Evolutionary conservation across 1,284 basidiomycete species (phyloP), one percentile per base, ranked within the genome.

Genomic region (Porogramme epimiltina): DNA sequence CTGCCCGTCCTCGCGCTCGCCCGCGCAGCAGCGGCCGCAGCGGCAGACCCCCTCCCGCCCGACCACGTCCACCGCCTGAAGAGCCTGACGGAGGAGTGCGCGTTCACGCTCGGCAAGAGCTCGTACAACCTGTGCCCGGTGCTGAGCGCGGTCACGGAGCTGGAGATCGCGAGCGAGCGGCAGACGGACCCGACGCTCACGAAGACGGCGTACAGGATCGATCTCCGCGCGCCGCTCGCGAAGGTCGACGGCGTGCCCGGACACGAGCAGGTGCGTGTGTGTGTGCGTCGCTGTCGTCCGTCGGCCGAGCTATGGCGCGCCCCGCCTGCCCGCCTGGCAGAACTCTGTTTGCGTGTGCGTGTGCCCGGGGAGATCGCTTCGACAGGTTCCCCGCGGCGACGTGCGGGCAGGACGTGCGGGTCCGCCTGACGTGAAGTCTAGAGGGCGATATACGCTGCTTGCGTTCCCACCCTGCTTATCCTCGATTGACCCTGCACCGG

Each of bases 111-210:
- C 22, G 65, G 61, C 11, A 49, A 57, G 23, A 45, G 51, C 37
- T 38, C 15, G 18, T 72, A 64, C 49, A 55, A 69, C 60, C 50
- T 71, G 25, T 71, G 70, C 54, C 69, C 69, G 37, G 53, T 71
- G 26, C 48, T 70, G 26, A 45, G 62, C 28, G 58, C 54, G 22
- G 61, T 62, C 42, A 52, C 61, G 19, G 52, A 52, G 19, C 58
- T 52, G 22, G 59, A 60, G 61, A 37, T 71, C 38, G 54, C 56
- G 42, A 50, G 44, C 23, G 60, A 62, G 47, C 52, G 55, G 41
- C 45, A 53, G 51, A 70, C 68, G 25, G 64, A 68, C 28, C 70
- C 70, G 28, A 71, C 67, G 26, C 47, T 68, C 42, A 68, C 68
- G 16, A 68, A 62, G 45, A 65, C 57, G 25, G 49, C 54, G 45